Base-by-base conservation (phyloP, 202 grass and related monocot species). In the Zizania palustris region DNA sequence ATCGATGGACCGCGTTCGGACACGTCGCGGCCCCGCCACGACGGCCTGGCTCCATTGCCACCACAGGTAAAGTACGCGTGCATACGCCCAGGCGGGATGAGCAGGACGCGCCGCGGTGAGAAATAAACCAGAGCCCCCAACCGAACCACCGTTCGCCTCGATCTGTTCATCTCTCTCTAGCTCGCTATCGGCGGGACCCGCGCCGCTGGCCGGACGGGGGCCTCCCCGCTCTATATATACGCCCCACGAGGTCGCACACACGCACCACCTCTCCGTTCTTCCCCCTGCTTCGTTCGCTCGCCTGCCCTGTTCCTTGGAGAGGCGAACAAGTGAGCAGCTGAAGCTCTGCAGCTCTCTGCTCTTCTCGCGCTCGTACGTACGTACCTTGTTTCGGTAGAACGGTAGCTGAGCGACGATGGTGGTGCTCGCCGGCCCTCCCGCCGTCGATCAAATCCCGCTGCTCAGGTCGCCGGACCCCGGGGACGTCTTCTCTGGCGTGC, bases 391-490 rank as follows among this genome's bases (percentile, higher is more conserved):
- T 35, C 10, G 28, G 28, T 38, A 49, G 45, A 19, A 14, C 6
- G 40, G 6, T 42, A 42, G 5, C 40, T 42, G 5, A 20, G 22
- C 60, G 60, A 53, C 74, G 84, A 97, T 97, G 94, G 94, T 93
- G 60, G 94, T 93, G 51, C 88, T 91, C 34, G 85, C 94, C 35
- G 80, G 83, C 60, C 77, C 86, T 16, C 72, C 85, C 0, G 53
- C 85, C 1, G 58, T 88, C 20, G 88, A 92, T 56, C 69, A 83
- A 65, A 93, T 90, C 89, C 81, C 94, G 44, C 86, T 93, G 0
- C 71, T 97, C 9, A 69, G 65, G 21, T 84, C 94, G 6, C 84
- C 94, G 3, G 71, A 87, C 5, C 76, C 84, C 4, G 21, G 77
- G 28, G 71, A 88, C 72, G 50, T 75, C 76, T 88, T 89, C 78